Percentiles rank a stretch among this genome's conserved stretches.
These are phyloP conservation scores for Cadophora sp. DNA, from an alignment of 2,329 filamentous ascomycete genomes.

Conservation along the genomic window DNA sequence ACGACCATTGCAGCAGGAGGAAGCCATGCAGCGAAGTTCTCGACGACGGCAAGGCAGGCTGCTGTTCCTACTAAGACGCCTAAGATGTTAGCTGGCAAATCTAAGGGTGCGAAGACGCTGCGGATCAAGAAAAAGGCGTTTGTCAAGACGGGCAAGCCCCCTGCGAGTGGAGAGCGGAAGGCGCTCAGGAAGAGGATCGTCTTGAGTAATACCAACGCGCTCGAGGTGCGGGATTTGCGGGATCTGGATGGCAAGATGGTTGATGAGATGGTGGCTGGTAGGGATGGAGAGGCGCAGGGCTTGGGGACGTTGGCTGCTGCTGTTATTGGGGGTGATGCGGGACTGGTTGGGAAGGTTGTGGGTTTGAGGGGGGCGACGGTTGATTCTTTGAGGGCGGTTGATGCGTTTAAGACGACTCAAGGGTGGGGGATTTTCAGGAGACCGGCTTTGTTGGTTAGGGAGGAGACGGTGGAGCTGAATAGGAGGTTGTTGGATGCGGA, in stretches of 20 bases:
- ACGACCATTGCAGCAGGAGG: conserved; percentile 13
- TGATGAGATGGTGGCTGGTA: conserved; percentile 63
- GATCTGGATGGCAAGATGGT: conserved; percentile 64
- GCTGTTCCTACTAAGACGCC: conserved; percentile 7
- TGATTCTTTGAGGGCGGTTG: conserved; percentile 80
- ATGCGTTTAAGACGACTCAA: conserved; percentile 91
- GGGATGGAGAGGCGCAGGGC: conserved; percentile 50
- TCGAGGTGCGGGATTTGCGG: conserved; percentile 73
- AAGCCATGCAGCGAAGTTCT: conserved; percentile 31
- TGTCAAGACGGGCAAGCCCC: conserved; percentile 55
- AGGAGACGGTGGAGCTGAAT: conserved; percentile 73
- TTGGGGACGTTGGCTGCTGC: conserved; percentile 11
- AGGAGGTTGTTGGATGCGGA: conserved; percentile 65
- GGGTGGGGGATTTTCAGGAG: conserved; percentile 85
- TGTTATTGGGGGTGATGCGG: conserved; percentile 2
- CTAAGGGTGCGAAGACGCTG: conserved; percentile 36
- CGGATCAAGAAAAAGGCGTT: conserved; percentile 51
- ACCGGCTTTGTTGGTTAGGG: conserved; percentile 75
- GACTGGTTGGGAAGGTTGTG: conserved; percentile 68
- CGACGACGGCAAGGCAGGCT: conserved; percentile 35
- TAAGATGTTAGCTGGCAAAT: conserved; percentile 22
- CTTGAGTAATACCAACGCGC: conserved; percentile 91
- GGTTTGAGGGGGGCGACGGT: conserved; percentile 73
- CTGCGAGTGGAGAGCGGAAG: conserved; percentile 81
- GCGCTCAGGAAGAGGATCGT: conserved; percentile 87